Conservation (phyloP, 179 eudicot species). For the Silene noctiflora region DNA sequence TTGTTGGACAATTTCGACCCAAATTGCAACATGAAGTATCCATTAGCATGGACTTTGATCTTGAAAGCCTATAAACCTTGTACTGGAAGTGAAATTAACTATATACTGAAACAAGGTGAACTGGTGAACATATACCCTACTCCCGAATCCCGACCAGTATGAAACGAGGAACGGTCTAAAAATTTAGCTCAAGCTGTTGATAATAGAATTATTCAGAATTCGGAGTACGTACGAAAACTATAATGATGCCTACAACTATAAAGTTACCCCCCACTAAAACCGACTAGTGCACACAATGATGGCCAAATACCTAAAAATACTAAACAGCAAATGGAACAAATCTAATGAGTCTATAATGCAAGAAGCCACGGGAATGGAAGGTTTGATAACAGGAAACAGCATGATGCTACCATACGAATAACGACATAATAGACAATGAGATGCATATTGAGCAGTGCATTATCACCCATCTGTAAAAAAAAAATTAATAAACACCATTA, state of each 20-base stretch:
- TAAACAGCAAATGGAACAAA: no score
- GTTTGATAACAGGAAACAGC: background rate
- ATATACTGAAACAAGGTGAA: background rate
- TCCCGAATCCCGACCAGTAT: background rate
- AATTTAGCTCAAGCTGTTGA: background rate
- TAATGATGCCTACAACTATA: background rate
- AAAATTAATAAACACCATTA: no score
- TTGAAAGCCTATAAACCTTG: background rate
- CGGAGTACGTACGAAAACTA: background rate
- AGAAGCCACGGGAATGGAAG: background rate
- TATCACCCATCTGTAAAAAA: background rate
- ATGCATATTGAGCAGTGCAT: background rate
- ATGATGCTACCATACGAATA: background rate
- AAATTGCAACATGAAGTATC: background rate
- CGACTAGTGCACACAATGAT: background rate
- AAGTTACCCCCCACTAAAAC: background rate
- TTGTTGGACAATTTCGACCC: no score
- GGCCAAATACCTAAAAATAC: no score
- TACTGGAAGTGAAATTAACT: background rate
- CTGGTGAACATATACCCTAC: background rate
- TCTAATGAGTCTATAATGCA: background rate
- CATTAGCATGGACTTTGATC: background rate
- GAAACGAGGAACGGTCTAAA: background rate
- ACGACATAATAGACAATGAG: background rate
- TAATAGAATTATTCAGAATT: no score